A percentile compares a stretch with the other conserved stretches of the same genome.
Conservation (phyloP, 2,329 filamentous ascomycete genomes). For the Arthrocladium fulminans region DNA sequence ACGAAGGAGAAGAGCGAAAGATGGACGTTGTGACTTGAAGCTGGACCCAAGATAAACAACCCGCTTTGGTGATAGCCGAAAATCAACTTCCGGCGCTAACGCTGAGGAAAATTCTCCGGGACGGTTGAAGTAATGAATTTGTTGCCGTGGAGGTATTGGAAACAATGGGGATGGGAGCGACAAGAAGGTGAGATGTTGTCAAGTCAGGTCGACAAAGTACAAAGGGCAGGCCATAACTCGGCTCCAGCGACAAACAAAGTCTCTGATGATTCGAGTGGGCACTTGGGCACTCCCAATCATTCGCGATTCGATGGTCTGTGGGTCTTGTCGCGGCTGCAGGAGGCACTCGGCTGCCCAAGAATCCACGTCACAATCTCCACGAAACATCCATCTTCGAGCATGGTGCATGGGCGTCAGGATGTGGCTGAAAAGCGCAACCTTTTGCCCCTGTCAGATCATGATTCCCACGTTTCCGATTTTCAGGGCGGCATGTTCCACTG, state of each 20-base stretch:
- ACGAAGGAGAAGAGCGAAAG: not conserved
- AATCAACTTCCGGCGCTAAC: conserved; percentile 1
- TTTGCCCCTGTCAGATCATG: not conserved
- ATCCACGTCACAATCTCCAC: conserved; percentile 1
- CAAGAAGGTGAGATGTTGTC: not conserved
- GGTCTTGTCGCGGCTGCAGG: not conserved
- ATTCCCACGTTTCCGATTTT: not conserved
- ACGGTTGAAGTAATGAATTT: not conserved
- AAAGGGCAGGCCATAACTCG: too few species aligned
- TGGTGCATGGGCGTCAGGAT: not conserved
- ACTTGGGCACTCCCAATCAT: not conserved
- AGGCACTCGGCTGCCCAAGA: not conserved
- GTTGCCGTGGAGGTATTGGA: not conserved
- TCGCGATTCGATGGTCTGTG: not conserved
- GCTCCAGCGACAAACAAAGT: conserved; percentile 4
- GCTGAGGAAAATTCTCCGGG: not conserved
- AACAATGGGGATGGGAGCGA: not conserved
- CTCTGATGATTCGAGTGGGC: too few species aligned
- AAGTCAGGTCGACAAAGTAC: not conserved
- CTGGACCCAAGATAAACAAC: conserved; percentile 4
- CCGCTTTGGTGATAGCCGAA: not conserved
- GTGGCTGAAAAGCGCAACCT: conserved; percentile 1
- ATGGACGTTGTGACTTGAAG: conserved; percentile 2
- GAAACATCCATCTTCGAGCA: conserved; percentile 2
- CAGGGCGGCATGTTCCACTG: too few species aligned